Percentiles rank a stretch among this genome's conserved stretches.
phyloP scores from a whole-genome alignment of 345 rosid genomes.

The Salix caprea region DNA sequence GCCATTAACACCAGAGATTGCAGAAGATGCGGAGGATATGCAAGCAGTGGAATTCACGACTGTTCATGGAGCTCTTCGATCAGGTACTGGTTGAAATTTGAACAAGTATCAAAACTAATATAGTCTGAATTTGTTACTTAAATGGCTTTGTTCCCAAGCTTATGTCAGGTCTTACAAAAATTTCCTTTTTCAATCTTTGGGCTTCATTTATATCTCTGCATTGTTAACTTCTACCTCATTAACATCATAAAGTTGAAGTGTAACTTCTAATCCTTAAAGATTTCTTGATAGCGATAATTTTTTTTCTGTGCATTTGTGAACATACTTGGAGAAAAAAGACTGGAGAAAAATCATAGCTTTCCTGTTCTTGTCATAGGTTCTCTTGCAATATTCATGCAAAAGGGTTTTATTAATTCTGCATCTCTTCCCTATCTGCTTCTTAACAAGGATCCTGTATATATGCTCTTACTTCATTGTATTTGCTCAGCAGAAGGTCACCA shows the following conservation, averaged over 20 bases:
- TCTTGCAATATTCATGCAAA: background rate
- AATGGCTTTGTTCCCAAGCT: background rate
- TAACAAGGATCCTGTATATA: background rate
- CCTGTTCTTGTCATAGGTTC: background rate
- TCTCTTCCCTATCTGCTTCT: background rate
- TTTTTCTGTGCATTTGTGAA: background rate
- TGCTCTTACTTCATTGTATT: background rate
- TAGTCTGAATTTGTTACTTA: background rate
- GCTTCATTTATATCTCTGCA: too few relatives aligned
- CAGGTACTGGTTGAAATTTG: constrained; percentile 34
- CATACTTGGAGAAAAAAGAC: background rate
- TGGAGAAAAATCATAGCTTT: background rate
- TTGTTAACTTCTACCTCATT: too few relatives aligned
- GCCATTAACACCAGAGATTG: constrained; percentile 65
- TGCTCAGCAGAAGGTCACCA: constrained; percentile 35
- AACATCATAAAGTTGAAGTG: too few relatives aligned
- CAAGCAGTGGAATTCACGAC: constrained; percentile 61
- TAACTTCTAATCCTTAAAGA: background rate
- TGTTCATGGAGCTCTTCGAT: constrained; percentile 65
- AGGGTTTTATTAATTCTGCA: background rate
- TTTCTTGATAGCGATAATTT: background rate
- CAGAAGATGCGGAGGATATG: constrained; percentile 55
- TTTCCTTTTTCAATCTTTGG: background rate
- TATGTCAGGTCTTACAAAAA: background rate
- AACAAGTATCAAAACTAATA: background rate